A percentile compares a stretch with the other conserved stretches of the same genome.
phyloP scores from a whole-genome alignment of 2,329 filamentous ascomycete species.

The Colletotrichum caudatum region DNA sequence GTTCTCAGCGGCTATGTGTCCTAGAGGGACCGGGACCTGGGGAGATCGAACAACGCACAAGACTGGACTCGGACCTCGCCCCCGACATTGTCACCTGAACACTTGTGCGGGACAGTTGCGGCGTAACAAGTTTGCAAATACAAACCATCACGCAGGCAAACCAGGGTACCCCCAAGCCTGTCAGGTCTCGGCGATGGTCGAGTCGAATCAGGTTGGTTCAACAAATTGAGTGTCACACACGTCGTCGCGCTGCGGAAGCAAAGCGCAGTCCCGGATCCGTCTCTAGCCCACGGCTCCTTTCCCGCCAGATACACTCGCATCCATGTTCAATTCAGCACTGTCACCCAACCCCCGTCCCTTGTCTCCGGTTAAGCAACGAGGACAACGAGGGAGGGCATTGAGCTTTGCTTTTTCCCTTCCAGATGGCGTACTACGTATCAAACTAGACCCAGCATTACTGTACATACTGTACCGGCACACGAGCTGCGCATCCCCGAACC shows the following conservation, averaged over 20 bases:
- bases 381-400: conserved; percentile 15
- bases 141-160: conserved; percentile 30
- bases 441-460: conserved; percentile 37
- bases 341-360: conserved; percentile 16
- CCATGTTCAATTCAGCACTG: conserved; percentile 12
- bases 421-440: conserved; percentile 30
- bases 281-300: neutral
- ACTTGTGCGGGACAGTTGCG: conserved; percentile 31
- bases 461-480: conserved; percentile 40
- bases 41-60: conserved; percentile 15
- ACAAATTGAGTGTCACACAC: conserved; percentile 20
- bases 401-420: conserved; percentile 33
- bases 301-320: conserved; percentile 7
- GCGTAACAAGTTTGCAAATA: conserved; percentile 39
- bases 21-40: conserved; percentile 10
- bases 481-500: conserved; percentile 34
- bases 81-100: conserved; percentile 34
- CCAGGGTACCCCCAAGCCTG: conserved; percentile 7
- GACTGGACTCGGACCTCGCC: conserved; percentile 35
- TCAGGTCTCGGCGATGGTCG: conserved; percentile 4
- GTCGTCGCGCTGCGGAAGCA: neutral
- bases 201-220: conserved; percentile 11
- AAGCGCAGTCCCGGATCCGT: conserved; percentile 7
- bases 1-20: conserved; percentile 2
- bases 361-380: conserved; percentile 24